phyloP scores from a whole-genome alignment of 345 rosid genomes.

The Geranium rotundifolium region DNA sequence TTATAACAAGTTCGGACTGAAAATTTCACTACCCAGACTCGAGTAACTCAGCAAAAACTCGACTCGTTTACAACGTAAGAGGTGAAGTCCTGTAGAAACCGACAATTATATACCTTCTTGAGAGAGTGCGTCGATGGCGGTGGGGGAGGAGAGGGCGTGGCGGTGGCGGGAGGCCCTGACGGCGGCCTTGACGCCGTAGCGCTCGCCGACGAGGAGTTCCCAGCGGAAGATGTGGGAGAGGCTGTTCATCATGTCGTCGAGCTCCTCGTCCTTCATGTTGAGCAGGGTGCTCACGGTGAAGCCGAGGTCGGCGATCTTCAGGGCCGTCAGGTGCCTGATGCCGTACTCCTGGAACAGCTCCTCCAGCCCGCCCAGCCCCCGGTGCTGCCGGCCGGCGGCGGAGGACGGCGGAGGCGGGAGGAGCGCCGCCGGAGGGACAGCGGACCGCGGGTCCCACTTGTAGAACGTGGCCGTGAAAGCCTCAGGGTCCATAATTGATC shows the following conservation, averaged over 20 bases:
- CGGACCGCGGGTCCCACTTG: conserved; percentile 62
- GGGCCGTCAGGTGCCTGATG: conserved; percentile 68
- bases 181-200: conserved; percentile 89
- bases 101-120: conserved; percentile 86
- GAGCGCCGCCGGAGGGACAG: conserved; percentile 21
- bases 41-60: no score
- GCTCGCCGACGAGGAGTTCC: conserved; percentile 91
- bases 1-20: no score
- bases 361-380: conserved; percentile 62
- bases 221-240: conserved; percentile 76
- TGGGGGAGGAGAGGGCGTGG: conserved; percentile 34
- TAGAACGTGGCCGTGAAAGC: conserved; percentile 61
- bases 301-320: conserved; percentile 88
- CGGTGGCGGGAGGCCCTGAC: conserved; percentile 66
- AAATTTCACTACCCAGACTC: no score
- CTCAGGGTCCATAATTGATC: conserved; percentile 93
- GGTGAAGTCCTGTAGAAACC: no score
- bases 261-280: conserved; percentile 89
- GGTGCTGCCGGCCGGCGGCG: conserved; percentile 12
- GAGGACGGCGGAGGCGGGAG: conserved; percentile 13
- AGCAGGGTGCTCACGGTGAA: conserved; percentile 88
- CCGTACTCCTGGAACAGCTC: conserved; percentile 80
- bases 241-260: conserved; percentile 97
- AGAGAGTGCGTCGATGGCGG: conserved; percentile 71
- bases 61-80: no score